A percentile compares a stretch with the other conserved stretches of the same genome.
Conservation (phyloP, 2,329 filamentous ascomycete species). For the Domatiomyces catenatus region DNA sequence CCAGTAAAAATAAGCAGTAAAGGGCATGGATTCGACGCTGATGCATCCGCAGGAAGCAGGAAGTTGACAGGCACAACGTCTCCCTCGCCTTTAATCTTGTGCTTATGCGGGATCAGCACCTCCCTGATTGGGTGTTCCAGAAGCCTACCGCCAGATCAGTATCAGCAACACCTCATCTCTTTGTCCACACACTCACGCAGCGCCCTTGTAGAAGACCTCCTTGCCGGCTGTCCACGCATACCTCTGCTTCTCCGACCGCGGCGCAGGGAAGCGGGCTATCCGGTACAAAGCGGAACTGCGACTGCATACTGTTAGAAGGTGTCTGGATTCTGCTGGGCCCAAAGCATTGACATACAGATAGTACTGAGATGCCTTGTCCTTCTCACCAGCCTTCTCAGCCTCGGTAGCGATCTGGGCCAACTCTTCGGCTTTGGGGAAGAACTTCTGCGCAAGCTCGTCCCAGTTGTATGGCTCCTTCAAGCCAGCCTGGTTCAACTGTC, state of each 20-base stretch:
- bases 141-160: slow-evolving; percentile 4
- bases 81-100: slow-evolving; percentile 34
- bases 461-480: slow-evolving; percentile 50
- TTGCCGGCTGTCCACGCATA: slow-evolving; percentile 16
- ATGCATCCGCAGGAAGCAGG: slow-evolving; percentile 38
- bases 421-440: slow-evolving; percentile 45
- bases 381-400: slow-evolving; percentile 34
- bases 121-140: slow-evolving; percentile 40
- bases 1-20: slow-evolving; percentile 43
- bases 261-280: slow-evolving; percentile 51
- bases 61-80: slow-evolving; percentile 48
- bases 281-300: slow-evolving; percentile 58
- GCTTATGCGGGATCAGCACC: slow-evolving; percentile 44
- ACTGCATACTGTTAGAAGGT: slow-evolving; percentile 37
- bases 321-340: not conserved
- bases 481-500: slow-evolving; percentile 27
- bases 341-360: slow-evolving; percentile 11
- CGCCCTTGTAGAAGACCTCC: slow-evolving; percentile 17
- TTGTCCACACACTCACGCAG: slow-evolving; percentile 9
- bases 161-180: slow-evolving; percentile 2
- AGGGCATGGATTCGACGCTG: slow-evolving; percentile 31
- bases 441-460: slow-evolving; percentile 47
- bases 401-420: slow-evolving; percentile 40
- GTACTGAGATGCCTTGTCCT: slow-evolving; percentile 38
- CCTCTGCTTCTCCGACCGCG: slow-evolving; percentile 15